Evolutionary conservation across 192 early-diverging fungal species (phyloP), one percentile per base, ranked within the genome.

Genomic region (Gryganskiella cystojenkinii): DNA sequence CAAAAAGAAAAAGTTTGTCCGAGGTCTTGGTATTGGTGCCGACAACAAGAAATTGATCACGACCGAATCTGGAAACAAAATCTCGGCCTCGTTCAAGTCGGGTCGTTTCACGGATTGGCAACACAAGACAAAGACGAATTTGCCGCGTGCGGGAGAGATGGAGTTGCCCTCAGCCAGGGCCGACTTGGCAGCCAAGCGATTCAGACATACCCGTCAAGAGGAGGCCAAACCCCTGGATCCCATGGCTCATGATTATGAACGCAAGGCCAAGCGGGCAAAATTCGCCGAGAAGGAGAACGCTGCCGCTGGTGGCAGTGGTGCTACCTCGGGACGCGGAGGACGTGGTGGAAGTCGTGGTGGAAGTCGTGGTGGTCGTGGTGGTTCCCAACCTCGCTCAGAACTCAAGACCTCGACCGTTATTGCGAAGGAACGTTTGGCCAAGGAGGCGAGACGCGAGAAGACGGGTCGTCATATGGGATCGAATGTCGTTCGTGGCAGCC

Each of bases 21-120:
- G 83, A 33, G 90, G 95, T 24, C 66, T 78, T 4, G 95, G 94
- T 24, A 88, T 97, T 64, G 98, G 98, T 17, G 71, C 92, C 1
- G 96, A 99, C 70, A 99, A 99, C 83, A 95, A 95, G 74, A 99
- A 98, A 85, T 66, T 95, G 60, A 97, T 99, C 57, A 87, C 87
- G 43, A 95, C 93, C 4, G 98, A 99, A 69, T 92, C 86, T 55
- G 98, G 98, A 37, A 90, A 91, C n/a, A 81, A 92, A 71, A 88
- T 99, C 28, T 92, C 92, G 4, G 98, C 96, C 5, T 88, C 88
- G 19, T 98, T 92, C 83, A 95, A 95, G 67, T 87, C 90, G 13
- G 92, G 93, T 59, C 84, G 90, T 46, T 99, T 95, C 78, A 85
- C 88, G 56, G 91, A 93, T 44, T 99, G 98, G 98, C 90, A 94